Base-by-base conservation (phyloP, 176 grass and related monocot species). In the Avena insularis region DNA sequence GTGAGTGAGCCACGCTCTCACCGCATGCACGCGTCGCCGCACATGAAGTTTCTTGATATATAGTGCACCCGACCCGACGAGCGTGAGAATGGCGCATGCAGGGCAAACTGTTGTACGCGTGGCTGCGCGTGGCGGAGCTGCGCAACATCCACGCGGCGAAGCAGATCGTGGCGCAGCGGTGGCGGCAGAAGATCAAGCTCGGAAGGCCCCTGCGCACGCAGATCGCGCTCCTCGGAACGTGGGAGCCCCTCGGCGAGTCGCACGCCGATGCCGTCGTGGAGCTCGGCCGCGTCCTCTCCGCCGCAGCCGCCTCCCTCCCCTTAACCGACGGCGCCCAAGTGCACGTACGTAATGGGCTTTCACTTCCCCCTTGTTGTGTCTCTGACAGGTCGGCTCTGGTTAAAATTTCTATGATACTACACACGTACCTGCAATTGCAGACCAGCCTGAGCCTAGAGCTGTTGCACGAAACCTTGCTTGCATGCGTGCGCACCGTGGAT, bases 61-160 rank as follows among this genome's bases (percentile, higher is more conserved):
- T 64, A 29, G 1, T 12, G 5, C 61, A 33, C 33, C 64, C 13
- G 23, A 23, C 23, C 17, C 43, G 54, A 40, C 3, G 27, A 1
- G 3, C 13, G 49, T 35, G 25, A 1, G 33, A 2, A 6, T 72
- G 38, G 6, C 0, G 17, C 36, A 68, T 55, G 82, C 93, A 98
- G 97, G 92, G 87, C 63, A 98, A 93, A 68, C 64, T 98, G 36
- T 90, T 94, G 80, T 91, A 96, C 79, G 90, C 72, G 67, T 94
- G 84, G 86, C 77, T 96, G 85, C 93, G 89, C 2, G 80, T 93
- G 15, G 86, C 94, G 46, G 97, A 96, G 86, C 87, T 94, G 70
- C 71, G 92, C 51, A 96, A 89, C 80, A 90, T 94, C n/a, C 87
- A 93, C 85, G 92, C 97, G 56, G 94, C 97, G n/a, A 98, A 96